Base-by-base conservation (phyloP, 2,329 filamentous ascomycete species). In the Alternaria metachromatica region DNA sequence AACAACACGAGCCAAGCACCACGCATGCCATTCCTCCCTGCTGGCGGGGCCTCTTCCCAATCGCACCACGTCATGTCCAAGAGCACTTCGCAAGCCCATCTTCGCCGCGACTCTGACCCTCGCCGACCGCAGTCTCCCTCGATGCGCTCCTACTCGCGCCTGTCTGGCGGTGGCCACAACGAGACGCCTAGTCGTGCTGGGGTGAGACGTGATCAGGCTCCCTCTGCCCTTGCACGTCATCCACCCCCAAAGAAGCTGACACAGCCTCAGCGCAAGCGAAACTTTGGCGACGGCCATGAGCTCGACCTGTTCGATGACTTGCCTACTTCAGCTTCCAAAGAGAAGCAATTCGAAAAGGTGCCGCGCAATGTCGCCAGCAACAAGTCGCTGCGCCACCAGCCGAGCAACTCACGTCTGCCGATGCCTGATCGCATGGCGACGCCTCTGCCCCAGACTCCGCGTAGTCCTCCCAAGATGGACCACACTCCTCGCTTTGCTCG, bases 301-400 rank as follows among this genome's bases (percentile, higher is more conserved):
- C 85, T 99, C 33, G 95, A 98, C 71, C 89, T 87, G 3, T 98
- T 99, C 77, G 96, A 99, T 77, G 96, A 99, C 80, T 83, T 99
- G 60, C 95, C 95, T 2, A 98, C 94, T 0, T 97, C 94, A 15
- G 89, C 87, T 12, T 88, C 91, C 64, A 87, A 89, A 13, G 96
- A 99, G 80, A 93, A 89, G 66, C 92, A 89, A 72, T 99, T 89
- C 75, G 85, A 94, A 65, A 96, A 94, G 79, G 89, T 92, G 72
- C 94, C 96, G 4, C 84, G 90, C 43, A 88, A 87, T 50, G 87
- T 87, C 58, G 89, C 90, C 20, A 87, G 87, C 48, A 88, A 91
- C 25, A 93, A 90, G 79, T 86, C 88, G 37, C 74, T 87, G 43
- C 82, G 85, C 45, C 82, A 80, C 64, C 85, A 84, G 64, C 77